phyloP scores from a whole-genome alignment of 2,329 filamentous ascomycete genomes.

The Penicillium brasilianum region DNA sequence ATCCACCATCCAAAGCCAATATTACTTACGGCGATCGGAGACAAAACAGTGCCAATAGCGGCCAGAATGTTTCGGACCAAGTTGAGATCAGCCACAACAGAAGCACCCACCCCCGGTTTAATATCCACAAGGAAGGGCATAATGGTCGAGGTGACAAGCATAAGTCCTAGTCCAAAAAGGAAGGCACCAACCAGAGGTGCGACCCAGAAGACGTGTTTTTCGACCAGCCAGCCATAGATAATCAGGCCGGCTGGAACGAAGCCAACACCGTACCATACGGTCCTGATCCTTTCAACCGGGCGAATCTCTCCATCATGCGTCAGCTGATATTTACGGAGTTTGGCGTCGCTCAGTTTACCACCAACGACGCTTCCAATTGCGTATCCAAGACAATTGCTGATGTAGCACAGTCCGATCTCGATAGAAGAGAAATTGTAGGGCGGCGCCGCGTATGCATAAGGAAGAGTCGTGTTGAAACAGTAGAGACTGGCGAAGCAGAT shows the following conservation, averaged over 20 bases:
- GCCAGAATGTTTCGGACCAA: constrained; percentile 18
- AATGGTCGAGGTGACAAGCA: constrained; percentile 19
- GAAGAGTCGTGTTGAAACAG: constrained; percentile 46
- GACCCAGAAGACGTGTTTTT: not conserved
- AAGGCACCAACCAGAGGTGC: constrained; percentile 17
- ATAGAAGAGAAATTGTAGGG: constrained; percentile 46
- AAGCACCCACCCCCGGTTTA: constrained; percentile 17
- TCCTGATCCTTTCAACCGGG: not conserved
- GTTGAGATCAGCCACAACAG: constrained; percentile 20
- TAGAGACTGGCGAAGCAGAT: constrained; percentile 47
- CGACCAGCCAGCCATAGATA: not conserved
- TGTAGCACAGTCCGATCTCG: constrained; percentile 34
- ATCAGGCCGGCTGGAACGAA: not conserved
- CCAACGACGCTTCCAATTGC: not conserved
- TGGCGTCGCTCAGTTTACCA: not conserved
- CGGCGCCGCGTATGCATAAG: constrained; percentile 41
- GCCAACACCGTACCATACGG: not conserved
- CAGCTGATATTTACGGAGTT: not conserved
- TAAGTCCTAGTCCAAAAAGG: constrained; percentile 17
- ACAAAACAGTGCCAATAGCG: constrained; percentile 10
- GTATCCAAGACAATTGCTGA: not conserved
- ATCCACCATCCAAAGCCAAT: not conserved
- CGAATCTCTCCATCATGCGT: not conserved
- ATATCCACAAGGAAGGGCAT: constrained; percentile 21
- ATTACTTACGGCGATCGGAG: not conserved